Evolutionary conservation across 148 eudicot genomes (phyloP).

Genomic region (Agrostemma githago): DNA sequence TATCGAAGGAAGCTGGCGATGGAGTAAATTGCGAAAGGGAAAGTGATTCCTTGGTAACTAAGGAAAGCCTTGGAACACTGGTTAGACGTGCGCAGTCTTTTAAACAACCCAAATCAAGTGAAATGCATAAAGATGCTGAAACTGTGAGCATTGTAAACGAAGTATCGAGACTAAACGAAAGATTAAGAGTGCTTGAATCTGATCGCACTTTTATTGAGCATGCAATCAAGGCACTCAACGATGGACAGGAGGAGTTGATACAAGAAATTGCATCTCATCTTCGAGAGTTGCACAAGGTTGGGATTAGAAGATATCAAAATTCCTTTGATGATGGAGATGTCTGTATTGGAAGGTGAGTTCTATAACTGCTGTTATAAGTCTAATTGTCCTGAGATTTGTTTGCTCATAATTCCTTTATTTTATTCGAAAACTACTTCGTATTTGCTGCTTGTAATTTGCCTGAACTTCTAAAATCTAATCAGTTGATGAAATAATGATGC

Average conservation of each 20-base stretch:
- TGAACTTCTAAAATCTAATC: neutral
- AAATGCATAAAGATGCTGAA: slow-evolving; percentile 31
- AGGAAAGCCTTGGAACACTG: slow-evolving; percentile 14
- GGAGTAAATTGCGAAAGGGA: slow-evolving; percentile 23
- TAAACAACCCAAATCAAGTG: slow-evolving; percentile 20
- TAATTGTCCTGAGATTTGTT: neutral
- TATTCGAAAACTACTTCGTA: neutral
- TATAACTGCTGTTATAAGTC: neutral
- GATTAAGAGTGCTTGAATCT: slow-evolving; percentile 49
- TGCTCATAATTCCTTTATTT: neutral
- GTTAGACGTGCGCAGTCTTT: slow-evolving; percentile 23
- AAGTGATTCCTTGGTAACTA: slow-evolving; percentile 6
- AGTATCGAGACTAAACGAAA: slow-evolving; percentile 37
- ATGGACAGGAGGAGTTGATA: slow-evolving; percentile 38
- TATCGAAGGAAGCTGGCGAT: slow-evolving; percentile 16
- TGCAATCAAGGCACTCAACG: slow-evolving; percentile 34
- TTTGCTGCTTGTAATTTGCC: neutral
- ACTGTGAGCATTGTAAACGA: slow-evolving; percentile 33
- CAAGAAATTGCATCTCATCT: slow-evolving; percentile 50
- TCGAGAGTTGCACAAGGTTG: slow-evolving; percentile 38
- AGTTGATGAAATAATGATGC: neutral
- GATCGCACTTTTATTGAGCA: slow-evolving; percentile 41
- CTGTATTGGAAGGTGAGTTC: slow-evolving; percentile 19
- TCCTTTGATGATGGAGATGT: slow-evolving; percentile 18
- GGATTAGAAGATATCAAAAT: slow-evolving; percentile 29